These are phyloP conservation scores for Medicago lupulina DNA, from an alignment of 306 rosid genomes.

Conservation along the genomic window DNA sequence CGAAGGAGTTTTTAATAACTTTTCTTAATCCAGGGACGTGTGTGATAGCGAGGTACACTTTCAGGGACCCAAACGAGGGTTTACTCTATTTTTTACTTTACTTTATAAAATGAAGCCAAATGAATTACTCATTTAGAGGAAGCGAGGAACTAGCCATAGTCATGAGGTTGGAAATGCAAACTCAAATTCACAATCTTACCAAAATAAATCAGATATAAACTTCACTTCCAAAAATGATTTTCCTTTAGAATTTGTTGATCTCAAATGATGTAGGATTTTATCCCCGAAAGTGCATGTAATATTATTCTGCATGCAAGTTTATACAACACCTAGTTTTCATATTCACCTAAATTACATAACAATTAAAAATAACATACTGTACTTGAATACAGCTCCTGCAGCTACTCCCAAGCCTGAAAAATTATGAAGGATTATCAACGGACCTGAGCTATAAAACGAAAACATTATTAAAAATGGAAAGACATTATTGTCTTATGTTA, in stretches of 20 bases:
- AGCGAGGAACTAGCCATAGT: not conserved
- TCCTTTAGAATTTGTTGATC: not conserved
- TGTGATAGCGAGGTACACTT: too few relatives aligned
- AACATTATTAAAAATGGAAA: not conserved
- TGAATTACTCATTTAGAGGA: not conserved
- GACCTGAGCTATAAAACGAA: not conserved
- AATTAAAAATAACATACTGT: not conserved
- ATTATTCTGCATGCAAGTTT: constrained; percentile 19
- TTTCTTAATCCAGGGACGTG: too few relatives aligned
- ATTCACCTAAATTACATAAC: constrained; percentile 32
- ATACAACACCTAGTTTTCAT: constrained; percentile 17
- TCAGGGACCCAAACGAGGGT: too few relatives aligned
- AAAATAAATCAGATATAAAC: not conserved
- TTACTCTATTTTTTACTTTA: not conserved
- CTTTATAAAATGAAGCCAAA: not conserved
- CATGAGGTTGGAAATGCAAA: constrained; percentile 5
- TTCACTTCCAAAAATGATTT: not conserved
- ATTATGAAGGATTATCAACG: constrained; percentile 26
- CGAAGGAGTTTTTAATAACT: too few relatives aligned
- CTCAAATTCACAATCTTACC: constrained; percentile 13
- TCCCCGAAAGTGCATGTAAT: not conserved
- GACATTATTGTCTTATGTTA: not conserved
- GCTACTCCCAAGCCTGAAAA: constrained; percentile 16
- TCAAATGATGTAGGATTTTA: constrained; percentile 32
- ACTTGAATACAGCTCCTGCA: constrained; percentile 17